Evolutionary conservation across 1,284 basidiomycete species (phyloP), one percentile per base, ranked within the genome.

Genomic region (Xerocomus cyaneibrunnescens): DNA sequence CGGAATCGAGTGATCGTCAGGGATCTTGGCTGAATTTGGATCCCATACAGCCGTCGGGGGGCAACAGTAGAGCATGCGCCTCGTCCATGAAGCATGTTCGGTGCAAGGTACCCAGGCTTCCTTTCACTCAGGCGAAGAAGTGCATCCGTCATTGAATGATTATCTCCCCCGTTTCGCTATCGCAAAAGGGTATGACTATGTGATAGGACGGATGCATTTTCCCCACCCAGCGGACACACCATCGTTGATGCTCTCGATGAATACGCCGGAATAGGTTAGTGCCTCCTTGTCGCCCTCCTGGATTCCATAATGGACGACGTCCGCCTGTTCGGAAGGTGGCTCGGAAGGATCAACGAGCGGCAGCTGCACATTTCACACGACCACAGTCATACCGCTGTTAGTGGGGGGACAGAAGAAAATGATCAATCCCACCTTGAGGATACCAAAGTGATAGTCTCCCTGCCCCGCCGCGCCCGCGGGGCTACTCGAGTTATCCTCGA

Each of bases 381-480:
- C 28, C 39, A 27, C 25, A 12, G 31, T 39, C 40, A 48, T 39
- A 30, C 28, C n/a, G n/a, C 19, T 13, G 23, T 53, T 14, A 42
- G 25, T n/a, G 7, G 30, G n/a, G 36, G 9, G 5, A 36, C 47
- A 27, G 12, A 30, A 46, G 10, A 9, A 7, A 25, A 32, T 14
- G 16, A 17, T 22, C 17, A 14, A 16, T 54, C 69, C 44, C 30
- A 80, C 79, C 74, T 84, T 83, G 39, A 84, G 64, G 1, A 84
- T 60, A 6, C 76, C 79, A 57, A 83, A 75, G 60, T 84, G 81
- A 69, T 80, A 81, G 46, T 84, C 80, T 8, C 81, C 83, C 57
- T 76, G 71, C 1, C 76, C 81, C n/a, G 65, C 65, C 28, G 72
- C 56, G 7, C 79, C 81, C 1, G 61, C 45, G 5, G 68, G 57